Evolutionary conservation across 805 yeast species (phyloP).

Genomic region (Sugiyamaella chiloensis): DNA sequence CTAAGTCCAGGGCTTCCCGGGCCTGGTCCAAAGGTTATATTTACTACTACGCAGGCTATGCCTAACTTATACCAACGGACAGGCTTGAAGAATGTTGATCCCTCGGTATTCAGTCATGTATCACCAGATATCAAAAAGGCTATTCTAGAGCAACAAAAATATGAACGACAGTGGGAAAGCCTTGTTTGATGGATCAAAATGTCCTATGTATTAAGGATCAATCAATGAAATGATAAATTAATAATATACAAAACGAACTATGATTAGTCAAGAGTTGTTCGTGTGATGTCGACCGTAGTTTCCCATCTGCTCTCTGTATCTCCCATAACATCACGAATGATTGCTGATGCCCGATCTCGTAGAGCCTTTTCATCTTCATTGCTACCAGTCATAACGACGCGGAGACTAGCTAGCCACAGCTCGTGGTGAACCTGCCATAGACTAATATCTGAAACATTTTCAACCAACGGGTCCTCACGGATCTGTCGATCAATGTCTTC

Average conservation of each 20-base stretch:
- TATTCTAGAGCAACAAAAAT: slow-evolving; percentile 24
- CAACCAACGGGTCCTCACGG: slow-evolving; percentile 28
- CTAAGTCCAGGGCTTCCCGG: slow-evolving; percentile 29
- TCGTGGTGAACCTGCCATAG: slow-evolving; percentile 45
- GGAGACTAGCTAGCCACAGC: slow-evolving; percentile 39
- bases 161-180: slow-evolving; percentile 21
- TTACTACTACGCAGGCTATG: slow-evolving; percentile 30
- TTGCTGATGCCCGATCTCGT: slow-evolving; percentile 30
- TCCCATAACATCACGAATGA: slow-evolving; percentile 27
- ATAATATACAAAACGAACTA: neutral
- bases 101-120: slow-evolving; percentile 52
- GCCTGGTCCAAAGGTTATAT: slow-evolving; percentile 13
- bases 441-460: slow-evolving; percentile 31
- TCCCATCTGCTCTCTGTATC: slow-evolving; percentile 31
- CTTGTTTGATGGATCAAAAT: too few relatives aligned
- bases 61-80: slow-evolving; percentile 53
- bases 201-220: neutral
- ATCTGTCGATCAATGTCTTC: slow-evolving; percentile 28
- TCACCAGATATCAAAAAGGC: slow-evolving; percentile 49
- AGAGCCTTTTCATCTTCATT: slow-evolving; percentile 33
- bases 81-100: slow-evolving; percentile 61
- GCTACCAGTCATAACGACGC: slow-evolving; percentile 34
- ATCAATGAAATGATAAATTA: neutral
- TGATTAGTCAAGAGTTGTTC: slow-evolving; percentile 21
- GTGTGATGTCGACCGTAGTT: slow-evolving; percentile 35